Base-by-base conservation (phyloP, 1,139 yeast species). In the Zygosaccharomyces sapae region DNA sequence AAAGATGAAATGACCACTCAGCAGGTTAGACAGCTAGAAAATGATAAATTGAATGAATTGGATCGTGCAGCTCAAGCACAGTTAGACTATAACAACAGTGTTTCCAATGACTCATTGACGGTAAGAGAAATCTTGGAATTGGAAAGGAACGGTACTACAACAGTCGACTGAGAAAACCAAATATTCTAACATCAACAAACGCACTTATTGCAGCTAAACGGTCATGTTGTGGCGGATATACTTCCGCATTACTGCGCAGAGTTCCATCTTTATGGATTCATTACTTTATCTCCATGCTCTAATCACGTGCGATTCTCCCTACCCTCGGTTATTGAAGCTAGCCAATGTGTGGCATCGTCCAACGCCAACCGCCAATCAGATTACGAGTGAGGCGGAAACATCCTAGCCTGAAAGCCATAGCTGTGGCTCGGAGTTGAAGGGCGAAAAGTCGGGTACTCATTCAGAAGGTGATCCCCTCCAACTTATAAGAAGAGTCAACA, bases 91-190 rank as follows among this genome's bases (percentile, higher is more conserved):
- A 10, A 16, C 13, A 13, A 10, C 22, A 12, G 34, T 5, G 34
- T 29, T 24, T 27, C 34, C 5, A 10, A 38, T 16, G 18, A 18
- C 8, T 36, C 48, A 12, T 25, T 49, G 38, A 46, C 52, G 3
- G 24, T 49, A 12, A 44, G 45, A 30, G 48, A 49, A 35, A 45
- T 46, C n/a, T 43, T 49, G 18, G 49, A 46, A 16, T 25, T 49
- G 41, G 52, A 49, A 31, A 49, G 48, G 5, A 29, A 39, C 5
- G 43, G 42, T 33, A 31, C 34, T 31, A 31, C 34, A 9, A 31
- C 34, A 8, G 34, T 31, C 9, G 34, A 31, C 8, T 31, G 9
- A 31, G 18, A 31, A 30, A n/a, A n/a, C 33, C 33, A n/a, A n/a
- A n/a, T n/a, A n/a, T n/a, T n/a, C n/a, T n/a, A n/a, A n/a, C n/a